phyloP scores from a whole-genome alignment of 345 rosid genomes.

The Eucalyptus sp. region DNA sequence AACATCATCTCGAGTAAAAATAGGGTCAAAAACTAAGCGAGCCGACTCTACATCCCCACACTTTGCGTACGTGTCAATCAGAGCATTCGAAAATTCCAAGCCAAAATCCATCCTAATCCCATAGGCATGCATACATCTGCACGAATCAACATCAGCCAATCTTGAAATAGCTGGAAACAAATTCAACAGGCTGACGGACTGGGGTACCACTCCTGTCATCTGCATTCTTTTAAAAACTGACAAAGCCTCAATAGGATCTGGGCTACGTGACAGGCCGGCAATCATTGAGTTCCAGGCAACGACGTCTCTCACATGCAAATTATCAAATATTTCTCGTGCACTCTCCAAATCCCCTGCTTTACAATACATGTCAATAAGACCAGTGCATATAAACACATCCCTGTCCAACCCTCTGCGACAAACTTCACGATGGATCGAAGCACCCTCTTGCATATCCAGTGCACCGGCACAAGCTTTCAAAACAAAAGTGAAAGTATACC shows the following conservation, averaged over 20 bases:
- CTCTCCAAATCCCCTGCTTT: conserved; percentile 24
- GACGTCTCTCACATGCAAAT: conserved; percentile 34
- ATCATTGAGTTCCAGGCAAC: conserved; percentile 45
- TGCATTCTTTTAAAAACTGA: conserved; percentile 26
- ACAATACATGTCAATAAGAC: conserved; percentile 38
- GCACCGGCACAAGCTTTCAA: conserved; percentile 48
- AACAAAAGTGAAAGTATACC: conserved; percentile 47
- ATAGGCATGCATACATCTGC: conserved; percentile 42
- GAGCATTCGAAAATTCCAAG: conserved; percentile 22
- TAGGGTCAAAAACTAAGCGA: conserved; percentile 18
- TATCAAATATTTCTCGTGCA: conserved; percentile 39
- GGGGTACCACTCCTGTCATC: conserved; percentile 8
- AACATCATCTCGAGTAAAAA: conserved; percentile 15
- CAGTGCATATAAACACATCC: conserved; percentile 44
- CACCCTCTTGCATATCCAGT: conserved; percentile 29
- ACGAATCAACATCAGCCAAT: conserved; percentile 18
- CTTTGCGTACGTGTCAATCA: conserved; percentile 48
- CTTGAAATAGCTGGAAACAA: conserved; percentile 53
- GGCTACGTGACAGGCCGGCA: conserved; percentile 24
- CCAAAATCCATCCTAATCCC: conserved; percentile 27
- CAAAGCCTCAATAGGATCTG: conserved; percentile 16
- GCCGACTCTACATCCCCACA: conserved; percentile 25
- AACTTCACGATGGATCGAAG: conserved; percentile 24
- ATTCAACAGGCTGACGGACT: conserved; percentile 35
- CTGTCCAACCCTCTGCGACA: conserved; percentile 24